Conservation (phyloP, 2,329 filamentous ascomycete genomes). For the Triangularia setosa region DNA sequence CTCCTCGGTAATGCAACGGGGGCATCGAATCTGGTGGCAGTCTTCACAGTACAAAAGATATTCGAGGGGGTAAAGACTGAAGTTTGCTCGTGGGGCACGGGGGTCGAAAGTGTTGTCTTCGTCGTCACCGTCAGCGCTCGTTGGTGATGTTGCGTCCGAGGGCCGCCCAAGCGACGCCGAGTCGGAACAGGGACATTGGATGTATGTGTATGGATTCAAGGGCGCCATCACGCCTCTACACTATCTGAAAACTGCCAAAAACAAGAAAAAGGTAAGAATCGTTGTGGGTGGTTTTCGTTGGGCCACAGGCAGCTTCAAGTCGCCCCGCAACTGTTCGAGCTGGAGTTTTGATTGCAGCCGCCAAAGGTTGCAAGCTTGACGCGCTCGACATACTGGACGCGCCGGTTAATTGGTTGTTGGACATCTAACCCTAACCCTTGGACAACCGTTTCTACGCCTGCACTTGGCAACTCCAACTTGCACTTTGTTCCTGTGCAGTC, state of each 20-base stretch:
- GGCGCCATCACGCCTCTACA: conserved; percentile 40
- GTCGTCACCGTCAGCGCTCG: conserved; percentile 50
- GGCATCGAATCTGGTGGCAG: conserved; percentile 92
- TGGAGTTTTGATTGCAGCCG: neutral
- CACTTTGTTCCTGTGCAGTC: no score
- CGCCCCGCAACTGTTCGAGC: neutral
- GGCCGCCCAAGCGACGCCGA: conserved; percentile 30
- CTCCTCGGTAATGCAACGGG: conserved; percentile 87
- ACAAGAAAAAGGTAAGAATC: neutral
- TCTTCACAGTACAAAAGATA: conserved; percentile 96
- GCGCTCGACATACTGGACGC: neutral
- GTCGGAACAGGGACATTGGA: conserved; percentile 63
- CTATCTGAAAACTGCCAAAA: neutral
- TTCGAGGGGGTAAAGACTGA: conserved; percentile 88
- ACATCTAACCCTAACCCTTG: conserved; percentile 14
- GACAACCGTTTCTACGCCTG: no score
- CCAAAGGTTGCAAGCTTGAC: neutral
- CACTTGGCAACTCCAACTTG: no score
- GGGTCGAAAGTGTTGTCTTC: conserved; percentile 84
- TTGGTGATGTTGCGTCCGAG: conserved; percentile 28
- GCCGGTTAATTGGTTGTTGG: neutral
- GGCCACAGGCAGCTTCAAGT: neutral
- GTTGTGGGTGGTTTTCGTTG: neutral
- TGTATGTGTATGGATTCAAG: conserved; percentile 60
- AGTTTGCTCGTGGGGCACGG: conserved; percentile 77